Evolutionary conservation across 1,284 basidiomycete genomes (phyloP), one percentile per base, ranked within the genome.

Genomic region (Fereydounia khargensis): DNA sequence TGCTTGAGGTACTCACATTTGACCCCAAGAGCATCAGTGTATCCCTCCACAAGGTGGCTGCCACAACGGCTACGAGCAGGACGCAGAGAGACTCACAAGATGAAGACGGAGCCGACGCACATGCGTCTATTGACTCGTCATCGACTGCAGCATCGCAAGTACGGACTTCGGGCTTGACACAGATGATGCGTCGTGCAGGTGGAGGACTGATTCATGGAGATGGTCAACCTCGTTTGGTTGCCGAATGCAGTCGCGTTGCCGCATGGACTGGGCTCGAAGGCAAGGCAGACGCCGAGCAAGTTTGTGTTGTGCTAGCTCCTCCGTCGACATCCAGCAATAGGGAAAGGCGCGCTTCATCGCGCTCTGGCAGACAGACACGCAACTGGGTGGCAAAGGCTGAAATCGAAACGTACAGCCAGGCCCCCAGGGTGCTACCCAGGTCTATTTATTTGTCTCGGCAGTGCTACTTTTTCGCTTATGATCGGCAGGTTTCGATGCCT

Each of bases 331-430:
- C n/a, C n/a, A n/a, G n/a, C n/a, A n/a, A n/a, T n/a, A n/a, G n/a
- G n/a, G n/a, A n/a, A n/a, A n/a, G n/a, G n/a, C n/a, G n/a, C n/a
- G n/a, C n/a, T n/a, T n/a, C n/a, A n/a, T n/a, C n/a, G n/a, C n/a
- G n/a, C n/a, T n/a, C n/a, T n/a, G n/a, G n/a, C n/a, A n/a, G n/a
- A n/a, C n/a, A n/a, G n/a, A n/a, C n/a, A n/a, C n/a, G n/a, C n/a
- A n/a, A n/a, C 28, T 50, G 43, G 22, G 39, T 62, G 4, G 49
- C 59, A 23, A 49, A 57, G 21, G 49, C 53, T 22, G 59, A 62
- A 35, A 52, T 62, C 28, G 59, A 62, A 30, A 62, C 59, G 0
- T 57, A 57, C 44, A 62, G 59, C 36, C 59, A 56, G 22, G 43
- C 59, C 2, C 43, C 49, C 4, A 33, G 49, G 16, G 51, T 62